These are phyloP conservation scores for Chaetomiaceae sp. DNA, from an alignment of 2,329 filamentous ascomycete genomes.

Conservation along the genomic window DNA sequence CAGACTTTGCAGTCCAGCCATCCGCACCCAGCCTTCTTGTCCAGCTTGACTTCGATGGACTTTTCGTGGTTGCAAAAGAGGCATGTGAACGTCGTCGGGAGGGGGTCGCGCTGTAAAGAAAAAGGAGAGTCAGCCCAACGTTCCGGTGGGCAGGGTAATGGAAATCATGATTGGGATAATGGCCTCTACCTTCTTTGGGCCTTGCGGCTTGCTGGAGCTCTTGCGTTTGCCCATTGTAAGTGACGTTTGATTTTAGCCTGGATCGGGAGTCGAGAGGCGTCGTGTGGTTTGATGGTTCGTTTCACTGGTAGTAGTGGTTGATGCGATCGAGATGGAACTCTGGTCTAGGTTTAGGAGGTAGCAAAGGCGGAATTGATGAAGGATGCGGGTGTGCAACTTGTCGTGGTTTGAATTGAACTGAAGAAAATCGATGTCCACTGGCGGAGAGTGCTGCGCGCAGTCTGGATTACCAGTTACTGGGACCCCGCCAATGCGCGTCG, in stretches of 20 bases:
- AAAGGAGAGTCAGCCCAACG: not conserved
- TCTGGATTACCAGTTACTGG: too few relatives aligned
- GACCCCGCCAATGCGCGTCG: too few relatives aligned
- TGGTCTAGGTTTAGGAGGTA: too few relatives aligned
- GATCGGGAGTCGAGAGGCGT: not conserved
- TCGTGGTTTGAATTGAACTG: too few relatives aligned
- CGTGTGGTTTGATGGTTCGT: not conserved
- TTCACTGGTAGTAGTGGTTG: not conserved
- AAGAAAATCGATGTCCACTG: too few relatives aligned
- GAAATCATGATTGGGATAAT: not conserved
- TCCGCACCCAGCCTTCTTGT: conserved; percentile 87
- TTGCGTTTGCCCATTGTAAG: conserved; percentile 82
- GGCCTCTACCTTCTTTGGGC: conserved; percentile 82
- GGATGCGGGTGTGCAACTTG: too few relatives aligned
- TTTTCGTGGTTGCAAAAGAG: conserved; percentile 99
- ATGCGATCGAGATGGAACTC: not conserved
- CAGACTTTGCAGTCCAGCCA: conserved; percentile 87
- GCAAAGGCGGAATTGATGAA: too few relatives aligned
- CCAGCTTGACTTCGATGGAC: conserved; percentile 82
- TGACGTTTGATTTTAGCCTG: not conserved
- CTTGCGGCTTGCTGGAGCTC: conserved; percentile 74
- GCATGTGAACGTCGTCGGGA: conserved; percentile 85
- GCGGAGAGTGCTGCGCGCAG: too few relatives aligned
- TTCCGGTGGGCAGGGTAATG: not conserved
- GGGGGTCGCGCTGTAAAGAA: conserved; percentile 55